phyloP scores from a whole-genome alignment of 352 stramenopile genomes.

The Aphanomyces stellatus region DNA sequence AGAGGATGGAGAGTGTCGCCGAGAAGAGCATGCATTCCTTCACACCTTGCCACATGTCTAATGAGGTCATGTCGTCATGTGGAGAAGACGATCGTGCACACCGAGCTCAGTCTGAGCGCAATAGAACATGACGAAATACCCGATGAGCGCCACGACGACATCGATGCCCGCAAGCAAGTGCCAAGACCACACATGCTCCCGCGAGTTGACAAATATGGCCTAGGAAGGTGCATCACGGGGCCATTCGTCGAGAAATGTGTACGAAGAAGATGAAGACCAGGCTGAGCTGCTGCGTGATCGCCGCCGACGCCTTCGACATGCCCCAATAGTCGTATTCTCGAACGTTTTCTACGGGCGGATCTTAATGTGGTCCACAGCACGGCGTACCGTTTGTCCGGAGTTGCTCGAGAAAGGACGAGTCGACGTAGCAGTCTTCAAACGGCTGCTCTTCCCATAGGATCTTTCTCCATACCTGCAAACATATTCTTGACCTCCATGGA shows the following conservation, averaged over 20 bases:
- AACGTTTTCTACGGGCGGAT: conserved; percentile 50
- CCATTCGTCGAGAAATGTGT: conserved; percentile 18
- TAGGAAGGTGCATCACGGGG: conserved; percentile 21
- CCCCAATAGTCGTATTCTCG: conserved; percentile 72
- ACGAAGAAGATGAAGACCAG: conserved; percentile 86
- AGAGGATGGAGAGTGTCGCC: conserved; percentile 76
- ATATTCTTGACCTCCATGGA: background rate
- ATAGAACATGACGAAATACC: conserved; percentile 47
- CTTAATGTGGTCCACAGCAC: background rate
- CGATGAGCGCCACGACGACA: conserved; percentile 39
- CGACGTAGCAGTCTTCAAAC: conserved; percentile 88
- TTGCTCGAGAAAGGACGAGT: conserved; percentile 83
- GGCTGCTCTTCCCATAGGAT: conserved; percentile 83
- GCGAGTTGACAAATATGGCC: conserved; percentile 68
- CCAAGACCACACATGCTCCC: conserved; percentile 43
- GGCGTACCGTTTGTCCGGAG: conserved; percentile 81
- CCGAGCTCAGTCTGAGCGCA: conserved; percentile 14
- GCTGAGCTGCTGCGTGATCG: conserved; percentile 85
- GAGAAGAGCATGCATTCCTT: conserved; percentile 75
- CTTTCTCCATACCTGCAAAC: conserved; percentile 59
- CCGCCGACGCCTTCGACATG: conserved; percentile 75
- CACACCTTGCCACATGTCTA: conserved; percentile 44
- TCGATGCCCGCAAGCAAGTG: conserved; percentile 48
- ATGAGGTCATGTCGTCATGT: background rate
- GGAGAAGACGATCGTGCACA: background rate